A percentile compares a stretch with the other conserved stretches of the same genome.
phyloP scores from a whole-genome alignment of 331 rosid genomes.

The Arachis monticola region DNA sequence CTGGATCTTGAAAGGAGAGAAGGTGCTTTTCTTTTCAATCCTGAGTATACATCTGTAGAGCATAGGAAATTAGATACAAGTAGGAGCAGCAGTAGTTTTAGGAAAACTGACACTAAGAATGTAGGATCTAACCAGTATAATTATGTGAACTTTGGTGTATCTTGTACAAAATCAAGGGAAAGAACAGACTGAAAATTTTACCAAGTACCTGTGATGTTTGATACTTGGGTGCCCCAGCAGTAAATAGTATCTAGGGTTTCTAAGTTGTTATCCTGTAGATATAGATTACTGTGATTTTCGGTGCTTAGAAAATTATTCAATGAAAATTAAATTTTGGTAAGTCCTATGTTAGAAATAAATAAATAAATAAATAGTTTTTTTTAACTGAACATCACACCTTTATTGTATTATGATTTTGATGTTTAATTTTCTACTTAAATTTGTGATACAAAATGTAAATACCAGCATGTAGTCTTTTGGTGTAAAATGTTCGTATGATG shows the following conservation, averaged over 20 bases:
- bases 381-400: not conserved
- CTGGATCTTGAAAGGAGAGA: constrained; percentile 36
- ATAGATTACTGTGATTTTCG: not conserved
- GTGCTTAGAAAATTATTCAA: not conserved
- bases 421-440: too few species aligned
- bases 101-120: constrained; percentile 56
- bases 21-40: constrained; percentile 52
- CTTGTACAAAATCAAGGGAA: constrained; percentile 54
- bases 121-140: constrained; percentile 51
- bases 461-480: not conserved
- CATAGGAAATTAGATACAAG: constrained; percentile 62
- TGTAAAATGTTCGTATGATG: not conserved
- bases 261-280: constrained; percentile 22
- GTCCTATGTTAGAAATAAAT: not conserved
- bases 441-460: too few species aligned
- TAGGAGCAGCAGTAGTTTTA: constrained; percentile 51
- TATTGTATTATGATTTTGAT: too few species aligned
- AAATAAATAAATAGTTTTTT: not conserved
- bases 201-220: constrained; percentile 31
- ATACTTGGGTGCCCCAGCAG: constrained; percentile 28
- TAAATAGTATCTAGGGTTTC: constrained; percentile 32
- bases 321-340: not conserved
- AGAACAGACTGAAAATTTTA: constrained; percentile 50
- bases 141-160: constrained; percentile 50
- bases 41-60: constrained; percentile 50